phyloP scores from a whole-genome alignment of 129 eudicot genomes.

The Deinandra increscens region DNA sequence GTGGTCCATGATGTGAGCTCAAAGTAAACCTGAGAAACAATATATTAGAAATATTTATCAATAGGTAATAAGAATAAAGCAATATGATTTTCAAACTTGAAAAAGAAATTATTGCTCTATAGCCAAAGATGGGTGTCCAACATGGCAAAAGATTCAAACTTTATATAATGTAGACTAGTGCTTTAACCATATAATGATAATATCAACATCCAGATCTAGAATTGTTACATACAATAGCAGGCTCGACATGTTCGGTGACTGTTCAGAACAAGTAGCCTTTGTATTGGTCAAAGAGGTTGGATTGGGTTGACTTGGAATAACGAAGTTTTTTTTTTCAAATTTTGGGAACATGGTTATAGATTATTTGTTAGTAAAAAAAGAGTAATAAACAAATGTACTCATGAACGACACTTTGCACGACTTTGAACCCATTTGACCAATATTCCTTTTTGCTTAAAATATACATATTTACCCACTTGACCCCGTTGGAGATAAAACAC shows the following conservation, averaged over 20 bases:
- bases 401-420: too few relatives aligned
- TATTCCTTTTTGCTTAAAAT: too few relatives aligned
- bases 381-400: too few relatives aligned
- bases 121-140: conserved; percentile 8
- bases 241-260: too few relatives aligned
- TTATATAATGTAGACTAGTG: not conserved
- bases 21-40: conserved; percentile 68
- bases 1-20: conserved; percentile 96
- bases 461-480: too few relatives aligned
- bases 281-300: too few relatives aligned
- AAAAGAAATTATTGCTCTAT: not conserved
- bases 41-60: not conserved
- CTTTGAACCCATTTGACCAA: too few relatives aligned
- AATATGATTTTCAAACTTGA: not conserved
- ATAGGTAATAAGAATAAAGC: not conserved
- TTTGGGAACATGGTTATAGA: not conserved
- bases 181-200: conserved; percentile 10
- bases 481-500: too few relatives aligned
- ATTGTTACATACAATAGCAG: not conserved
- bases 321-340: not conserved
- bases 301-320: too few relatives aligned
- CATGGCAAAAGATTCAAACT: conserved; percentile 6
- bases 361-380: too few relatives aligned
- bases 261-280: too few relatives aligned
- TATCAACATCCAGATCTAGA: not conserved